Percentiles rank a stretch among this genome's conserved stretches.
Conservation (phyloP, 192 early-diverging fungal genomes). For the Backusella parvicylindrica region DNA sequence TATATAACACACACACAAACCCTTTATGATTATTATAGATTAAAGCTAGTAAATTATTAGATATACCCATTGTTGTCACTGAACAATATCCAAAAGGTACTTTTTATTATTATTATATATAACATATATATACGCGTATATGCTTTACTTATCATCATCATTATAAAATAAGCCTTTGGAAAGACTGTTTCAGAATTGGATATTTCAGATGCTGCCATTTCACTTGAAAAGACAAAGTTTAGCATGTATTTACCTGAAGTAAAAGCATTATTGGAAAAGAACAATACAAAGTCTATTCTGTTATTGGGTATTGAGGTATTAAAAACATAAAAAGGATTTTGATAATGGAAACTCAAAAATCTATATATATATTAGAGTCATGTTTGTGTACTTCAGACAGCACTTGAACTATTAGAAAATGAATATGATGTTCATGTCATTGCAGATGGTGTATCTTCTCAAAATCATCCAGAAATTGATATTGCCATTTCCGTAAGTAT, state of each 20-base stretch:
- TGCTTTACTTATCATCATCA: no score
- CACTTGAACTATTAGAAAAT: constrained; percentile 79
- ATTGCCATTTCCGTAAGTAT: constrained; percentile 71
- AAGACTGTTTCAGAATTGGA: constrained; percentile 75
- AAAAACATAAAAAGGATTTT: no score
- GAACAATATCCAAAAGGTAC: constrained; percentile 80
- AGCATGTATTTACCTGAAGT: constrained; percentile 80
- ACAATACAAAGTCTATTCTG: constrained; percentile 62
- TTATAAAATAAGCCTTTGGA: constrained; percentile 57
- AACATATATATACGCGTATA: neutral
- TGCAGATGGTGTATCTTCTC: constrained; percentile 90
- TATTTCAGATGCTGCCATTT: constrained; percentile 55
- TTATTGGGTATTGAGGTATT: constrained; percentile 93
- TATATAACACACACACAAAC: neutral
- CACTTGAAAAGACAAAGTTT: constrained; percentile 80
- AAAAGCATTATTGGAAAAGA: constrained; percentile 43
- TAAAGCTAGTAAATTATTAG: constrained; percentile 65
- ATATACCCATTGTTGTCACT: constrained; percentile 85
- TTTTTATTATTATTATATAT: neutral
- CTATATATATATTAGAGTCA: constrained; percentile 57
- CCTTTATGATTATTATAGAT: constrained; percentile 41
- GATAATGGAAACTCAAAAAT: no score
- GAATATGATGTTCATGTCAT: constrained; percentile 85
- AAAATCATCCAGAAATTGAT: constrained; percentile 76
- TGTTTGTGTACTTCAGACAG: constrained; percentile 94